A percentile compares a stretch with the other conserved stretches of the same genome.
phyloP scores from a whole-genome alignment of 441 rosid genomes.

The Daphne laureola region DNA sequence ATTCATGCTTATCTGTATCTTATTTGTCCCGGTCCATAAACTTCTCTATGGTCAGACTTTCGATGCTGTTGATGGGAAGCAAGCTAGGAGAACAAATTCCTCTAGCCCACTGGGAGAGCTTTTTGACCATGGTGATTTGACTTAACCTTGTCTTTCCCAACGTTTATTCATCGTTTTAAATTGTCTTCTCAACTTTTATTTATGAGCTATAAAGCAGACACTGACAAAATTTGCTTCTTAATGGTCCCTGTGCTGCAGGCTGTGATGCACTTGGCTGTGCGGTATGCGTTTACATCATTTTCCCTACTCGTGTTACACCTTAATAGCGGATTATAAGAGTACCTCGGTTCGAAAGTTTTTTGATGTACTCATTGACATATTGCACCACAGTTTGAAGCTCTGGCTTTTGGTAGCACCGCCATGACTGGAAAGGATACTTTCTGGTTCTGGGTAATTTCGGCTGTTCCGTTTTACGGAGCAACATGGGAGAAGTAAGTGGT shows the following conservation, averaged over 20 bases:
- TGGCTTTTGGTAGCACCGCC: slow-evolving; percentile 94
- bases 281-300: slow-evolving; percentile 38
- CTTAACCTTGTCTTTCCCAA: slow-evolving; percentile 6
- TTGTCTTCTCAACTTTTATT: slow-evolving; percentile 5
- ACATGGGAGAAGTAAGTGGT: slow-evolving; percentile 95
- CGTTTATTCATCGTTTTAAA: too few species aligned
- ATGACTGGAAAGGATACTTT: slow-evolving; percentile 88
- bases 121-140: slow-evolving; percentile 77
- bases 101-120: slow-evolving; percentile 97
- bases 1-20: slow-evolving; percentile 1
- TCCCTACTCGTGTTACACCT: background rate
- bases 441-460: slow-evolving; percentile 96
- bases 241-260: slow-evolving; percentile 39
- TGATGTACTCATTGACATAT: background rate
- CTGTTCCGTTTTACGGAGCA: slow-evolving; percentile 85
- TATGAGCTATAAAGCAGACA: slow-evolving; percentile 6
- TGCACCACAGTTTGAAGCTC: slow-evolving; percentile 56
- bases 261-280: slow-evolving; percentile 99
- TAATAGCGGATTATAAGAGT: background rate
- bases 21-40: slow-evolving; percentile 8
- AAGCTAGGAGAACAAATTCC: slow-evolving; percentile 94
- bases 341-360: background rate
- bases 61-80: slow-evolving; percentile 98
- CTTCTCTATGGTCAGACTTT: slow-evolving; percentile 55
- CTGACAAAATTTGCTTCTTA: slow-evolving; percentile 18